These are phyloP conservation scores for Aspergillus cristatus DNA, from an alignment of 495 filamentous ascomycete species.

Conservation along the genomic window DNA sequence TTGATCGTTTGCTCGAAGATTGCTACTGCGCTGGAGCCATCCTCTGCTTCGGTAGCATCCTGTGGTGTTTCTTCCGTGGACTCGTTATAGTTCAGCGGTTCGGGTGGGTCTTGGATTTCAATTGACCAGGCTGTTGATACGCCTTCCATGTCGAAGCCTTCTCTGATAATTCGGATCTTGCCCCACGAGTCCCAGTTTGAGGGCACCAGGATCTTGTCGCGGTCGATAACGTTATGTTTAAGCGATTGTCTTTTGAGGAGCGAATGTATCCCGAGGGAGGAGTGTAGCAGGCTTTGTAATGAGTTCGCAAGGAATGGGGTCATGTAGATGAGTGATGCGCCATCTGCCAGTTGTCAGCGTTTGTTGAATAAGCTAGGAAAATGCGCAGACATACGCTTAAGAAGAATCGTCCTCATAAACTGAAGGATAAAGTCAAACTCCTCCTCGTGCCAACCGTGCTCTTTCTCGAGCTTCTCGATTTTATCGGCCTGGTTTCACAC, in stretches of 20 bases:
- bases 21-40: slow-evolving; percentile 49
- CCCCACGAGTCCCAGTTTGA: slow-evolving; percentile 99
- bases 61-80: slow-evolving; percentile 9
- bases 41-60: slow-evolving; percentile 22
- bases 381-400: slow-evolving; percentile 57
- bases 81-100: slow-evolving; percentile 19
- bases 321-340: slow-evolving; percentile 85
- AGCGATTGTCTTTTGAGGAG: slow-evolving; percentile 70
- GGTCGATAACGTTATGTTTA: slow-evolving; percentile 91
- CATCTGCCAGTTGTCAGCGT: slow-evolving; percentile 46
- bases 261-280: slow-evolving; percentile 83
- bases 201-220: slow-evolving; percentile 89
- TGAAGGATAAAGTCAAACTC: slow-evolving; percentile 89
- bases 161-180: slow-evolving; percentile 88
- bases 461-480: slow-evolving; percentile 79
- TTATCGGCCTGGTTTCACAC: slow-evolving; percentile 60
- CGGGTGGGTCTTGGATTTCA: slow-evolving; percentile 56
- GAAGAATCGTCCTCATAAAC: slow-evolving; percentile 72
- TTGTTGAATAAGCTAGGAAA: not conserved
- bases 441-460: slow-evolving; percentile 85
- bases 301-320: slow-evolving; percentile 69
- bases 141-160: slow-evolving; percentile 86
- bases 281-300: slow-evolving; percentile 75
- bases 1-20: slow-evolving; percentile 74
- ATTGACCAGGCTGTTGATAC: slow-evolving; percentile 76